Conservation (phyloP, 2,329 filamentous ascomycete genomes). For the Pseudocercospora musae region DNA sequence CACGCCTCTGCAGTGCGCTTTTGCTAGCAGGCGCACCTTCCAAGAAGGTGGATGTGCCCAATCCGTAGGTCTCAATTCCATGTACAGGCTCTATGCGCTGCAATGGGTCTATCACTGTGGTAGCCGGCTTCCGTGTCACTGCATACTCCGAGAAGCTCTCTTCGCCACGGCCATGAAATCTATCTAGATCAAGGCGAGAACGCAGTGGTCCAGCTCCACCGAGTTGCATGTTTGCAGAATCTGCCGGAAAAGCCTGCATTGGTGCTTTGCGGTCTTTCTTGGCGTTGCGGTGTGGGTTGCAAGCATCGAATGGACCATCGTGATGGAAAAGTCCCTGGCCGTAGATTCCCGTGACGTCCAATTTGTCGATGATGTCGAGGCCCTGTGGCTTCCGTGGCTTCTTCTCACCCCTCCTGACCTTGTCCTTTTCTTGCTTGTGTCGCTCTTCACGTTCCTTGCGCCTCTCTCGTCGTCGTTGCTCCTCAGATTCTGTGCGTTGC, state of each 20-base stretch:
- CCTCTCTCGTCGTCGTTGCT: conserved; percentile 49
- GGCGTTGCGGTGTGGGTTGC: conserved; percentile 90
- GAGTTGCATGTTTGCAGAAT: conserved; percentile 86
- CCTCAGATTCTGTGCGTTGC: conserved; percentile 42
- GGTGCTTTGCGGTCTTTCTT: conserved; percentile 78
- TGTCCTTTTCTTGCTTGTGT: conserved; percentile 45
- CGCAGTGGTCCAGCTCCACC: conserved; percentile 85
- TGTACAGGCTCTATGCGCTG: conserved; percentile 70
- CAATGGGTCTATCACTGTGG: conserved; percentile 63
- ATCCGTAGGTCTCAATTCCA: conserved; percentile 74
- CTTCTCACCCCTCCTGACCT: conserved; percentile 39
- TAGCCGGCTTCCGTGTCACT: conserved; percentile 40
- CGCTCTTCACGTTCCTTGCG: conserved; percentile 52
- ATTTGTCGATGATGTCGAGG: conserved; percentile 90
- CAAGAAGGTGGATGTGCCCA: conserved; percentile 93
- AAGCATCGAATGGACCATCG: conserved; percentile 94
- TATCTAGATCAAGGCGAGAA: conserved; percentile 73
- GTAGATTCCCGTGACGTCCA: conserved; percentile 95
- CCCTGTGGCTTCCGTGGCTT: conserved; percentile 42
- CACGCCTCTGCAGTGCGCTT: conserved; percentile 70
- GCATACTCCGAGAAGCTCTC: conserved; percentile 84
- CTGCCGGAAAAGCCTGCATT: conserved; percentile 94
- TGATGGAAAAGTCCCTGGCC: conserved; percentile 96
- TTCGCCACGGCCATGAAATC: conserved; percentile 81
- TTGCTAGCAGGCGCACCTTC: conserved; percentile 88